These are phyloP conservation scores for Naematelia encephala DNA, from an alignment of 768 basidiomycete species.

Conservation along the genomic window DNA sequence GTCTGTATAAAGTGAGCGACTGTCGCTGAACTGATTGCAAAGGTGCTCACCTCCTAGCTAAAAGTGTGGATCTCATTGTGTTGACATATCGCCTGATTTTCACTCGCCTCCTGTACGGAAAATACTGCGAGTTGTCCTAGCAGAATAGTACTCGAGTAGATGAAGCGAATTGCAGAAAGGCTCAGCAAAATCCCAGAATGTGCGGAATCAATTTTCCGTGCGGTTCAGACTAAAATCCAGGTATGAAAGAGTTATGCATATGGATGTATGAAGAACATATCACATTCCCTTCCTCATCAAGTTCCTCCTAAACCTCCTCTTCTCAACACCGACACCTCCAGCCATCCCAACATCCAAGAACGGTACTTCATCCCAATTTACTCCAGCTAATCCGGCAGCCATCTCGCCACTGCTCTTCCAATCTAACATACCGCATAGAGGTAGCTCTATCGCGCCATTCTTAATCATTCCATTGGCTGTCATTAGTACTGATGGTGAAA, in stretches of 20 bases:
- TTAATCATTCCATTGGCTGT: conserved; percentile 59
- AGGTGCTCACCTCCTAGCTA: too few relatives aligned
- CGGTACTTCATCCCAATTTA: conserved; percentile 60
- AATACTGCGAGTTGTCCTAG: not conserved
- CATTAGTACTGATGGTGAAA: conserved; percentile 57
- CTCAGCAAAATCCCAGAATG: not conserved
- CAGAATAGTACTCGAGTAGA: too few relatives aligned
- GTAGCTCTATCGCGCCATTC: conserved; percentile 77
- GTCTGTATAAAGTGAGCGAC: not conserved
- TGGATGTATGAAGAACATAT: not conserved
- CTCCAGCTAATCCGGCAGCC: conserved; percentile 58
- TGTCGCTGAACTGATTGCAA: not conserved
- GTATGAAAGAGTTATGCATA: not conserved
- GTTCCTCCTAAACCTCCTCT: conserved; percentile 72
- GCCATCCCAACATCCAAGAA: conserved; percentile 74
- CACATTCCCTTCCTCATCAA: conserved; percentile 7
- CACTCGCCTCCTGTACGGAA: not conserved
- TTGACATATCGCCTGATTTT: not conserved
- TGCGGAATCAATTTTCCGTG: not conserved
- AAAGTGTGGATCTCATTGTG: not conserved
- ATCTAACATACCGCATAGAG: conserved; percentile 83
- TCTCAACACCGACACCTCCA: conserved; percentile 69
- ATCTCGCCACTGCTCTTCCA: conserved; percentile 51
- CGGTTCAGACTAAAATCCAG: too few relatives aligned
- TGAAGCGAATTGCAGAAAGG: too few relatives aligned